Percentiles rank a stretch among this genome's conserved stretches.
These are phyloP conservation scores for Candida lessepsii DNA, from an alignment of 805 yeast genomes.

Conservation along the genomic window DNA sequence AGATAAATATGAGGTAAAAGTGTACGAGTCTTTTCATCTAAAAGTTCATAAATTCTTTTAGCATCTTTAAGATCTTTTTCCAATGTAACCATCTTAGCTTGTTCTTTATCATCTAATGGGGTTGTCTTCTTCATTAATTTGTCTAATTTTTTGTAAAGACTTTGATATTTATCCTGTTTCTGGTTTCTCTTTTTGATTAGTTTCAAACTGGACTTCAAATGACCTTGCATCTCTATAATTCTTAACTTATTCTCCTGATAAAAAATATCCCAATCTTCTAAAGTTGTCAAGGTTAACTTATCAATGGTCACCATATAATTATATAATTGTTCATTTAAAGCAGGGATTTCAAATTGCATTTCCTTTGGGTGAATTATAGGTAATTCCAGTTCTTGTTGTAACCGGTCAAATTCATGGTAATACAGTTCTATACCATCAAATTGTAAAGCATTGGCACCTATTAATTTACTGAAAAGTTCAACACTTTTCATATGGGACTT, in stretches of 20 bases:
- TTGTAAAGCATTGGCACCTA: conserved; percentile 32
- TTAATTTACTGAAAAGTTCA: conserved; percentile 31
- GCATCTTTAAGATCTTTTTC: conserved; percentile 31
- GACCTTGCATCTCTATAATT: conserved; percentile 39
- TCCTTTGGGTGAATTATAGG: conserved; percentile 41
- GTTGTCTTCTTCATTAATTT: conserved; percentile 33
- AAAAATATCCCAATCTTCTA: conserved; percentile 24
- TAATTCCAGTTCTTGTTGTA: conserved; percentile 26
- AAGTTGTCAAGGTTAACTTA: conserved; percentile 17
- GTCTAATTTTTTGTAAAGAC: conserved; percentile 35
- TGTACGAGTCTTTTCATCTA: conserved; percentile 40
- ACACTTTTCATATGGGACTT: conserved; percentile 30
- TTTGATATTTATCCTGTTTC: conserved; percentile 42
- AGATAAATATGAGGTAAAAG: conserved; percentile 47
- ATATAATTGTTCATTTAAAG: conserved; percentile 26
- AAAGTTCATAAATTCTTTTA: conserved; percentile 28
- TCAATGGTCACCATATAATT: conserved; percentile 24
- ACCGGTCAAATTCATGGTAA: conserved; percentile 29
- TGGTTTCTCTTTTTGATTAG: conserved; percentile 45
- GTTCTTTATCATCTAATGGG: conserved; percentile 39
- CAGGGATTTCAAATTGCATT: conserved; percentile 21
- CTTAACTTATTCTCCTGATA: conserved; percentile 29
- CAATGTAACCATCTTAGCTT: conserved; percentile 27
- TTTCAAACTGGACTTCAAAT: conserved; percentile 36
- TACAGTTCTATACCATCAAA: conserved; percentile 32